phyloP scores from a whole-genome alignment of 345 rosid genomes.

The Gossypium thurberi region DNA sequence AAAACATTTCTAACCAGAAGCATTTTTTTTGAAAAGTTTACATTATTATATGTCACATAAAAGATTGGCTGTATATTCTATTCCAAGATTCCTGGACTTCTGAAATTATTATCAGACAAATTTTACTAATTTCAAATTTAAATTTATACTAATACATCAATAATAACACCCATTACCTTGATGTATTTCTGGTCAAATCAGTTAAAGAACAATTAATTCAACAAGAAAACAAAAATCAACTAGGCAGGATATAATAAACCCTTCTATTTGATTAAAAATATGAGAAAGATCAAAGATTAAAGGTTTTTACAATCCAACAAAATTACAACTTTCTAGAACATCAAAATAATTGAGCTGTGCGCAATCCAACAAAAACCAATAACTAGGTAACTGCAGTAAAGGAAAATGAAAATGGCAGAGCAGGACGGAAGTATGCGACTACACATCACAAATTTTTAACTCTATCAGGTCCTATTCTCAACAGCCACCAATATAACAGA shows the following conservation, averaged over 20 bases:
- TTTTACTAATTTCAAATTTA: no score
- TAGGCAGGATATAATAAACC: neutral
- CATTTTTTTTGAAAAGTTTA: no score
- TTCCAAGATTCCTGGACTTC: no score
- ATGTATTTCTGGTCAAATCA: neutral
- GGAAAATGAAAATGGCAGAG: neutral
- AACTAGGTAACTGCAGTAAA: slow-evolving; percentile 7
- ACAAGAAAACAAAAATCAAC: neutral
- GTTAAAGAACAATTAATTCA: neutral
- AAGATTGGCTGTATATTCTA: no score
- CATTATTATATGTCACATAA: no score
- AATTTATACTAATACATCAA: no score
- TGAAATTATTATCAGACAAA: no score
- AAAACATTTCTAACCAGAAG: no score
- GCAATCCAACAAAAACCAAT: slow-evolving; percentile 17
- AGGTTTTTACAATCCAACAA: slow-evolving; percentile 10
- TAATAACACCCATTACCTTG: no score
- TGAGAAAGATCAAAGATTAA: neutral
- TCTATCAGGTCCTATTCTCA: neutral
- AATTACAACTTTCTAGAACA: slow-evolving; percentile 21
- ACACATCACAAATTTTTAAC: neutral
- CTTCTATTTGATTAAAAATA: slow-evolving; percentile 11
- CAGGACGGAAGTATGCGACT: neutral
- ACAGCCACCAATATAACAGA: neutral
- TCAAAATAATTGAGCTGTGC: neutral